Conservation (phyloP, 2,329 filamentous ascomycete species). For the Beauveria pseudobassiana region DNA sequence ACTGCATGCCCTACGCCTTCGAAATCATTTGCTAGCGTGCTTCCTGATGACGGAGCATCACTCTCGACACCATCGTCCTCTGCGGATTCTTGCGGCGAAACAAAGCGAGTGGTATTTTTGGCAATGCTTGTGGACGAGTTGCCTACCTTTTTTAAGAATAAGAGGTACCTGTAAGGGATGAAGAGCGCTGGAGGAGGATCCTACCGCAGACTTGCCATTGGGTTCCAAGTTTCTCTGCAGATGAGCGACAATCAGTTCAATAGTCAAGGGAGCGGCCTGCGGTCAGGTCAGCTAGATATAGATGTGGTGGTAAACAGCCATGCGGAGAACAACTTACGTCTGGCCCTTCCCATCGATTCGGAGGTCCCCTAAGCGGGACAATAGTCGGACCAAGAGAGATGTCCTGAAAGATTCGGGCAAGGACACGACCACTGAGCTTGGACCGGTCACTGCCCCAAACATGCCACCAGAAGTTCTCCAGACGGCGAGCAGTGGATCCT, state of each 20-base stretch:
- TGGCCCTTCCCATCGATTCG: constrained; percentile 45
- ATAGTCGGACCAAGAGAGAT: constrained; percentile 52
- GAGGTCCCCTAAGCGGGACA: constrained; percentile 46
- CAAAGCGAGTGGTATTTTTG: constrained; percentile 54
- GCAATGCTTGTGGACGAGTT: constrained; percentile 45
- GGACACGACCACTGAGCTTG: constrained; percentile 41
- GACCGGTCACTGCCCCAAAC: constrained; percentile 53
- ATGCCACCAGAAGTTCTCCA: constrained; percentile 62
- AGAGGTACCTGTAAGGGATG: constrained; percentile 45
- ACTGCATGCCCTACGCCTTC: constrained; percentile 13
- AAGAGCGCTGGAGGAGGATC: constrained; percentile 34
- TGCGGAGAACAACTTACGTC: constrained; percentile 30
- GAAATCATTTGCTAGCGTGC: constrained; percentile 26
- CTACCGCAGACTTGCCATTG: not conserved
- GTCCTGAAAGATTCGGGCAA: constrained; percentile 49
- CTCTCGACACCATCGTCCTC: constrained; percentile 29
- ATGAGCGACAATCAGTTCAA: constrained; percentile 19
- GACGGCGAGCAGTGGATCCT: constrained; percentile 53
- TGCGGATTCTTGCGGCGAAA: constrained; percentile 44
- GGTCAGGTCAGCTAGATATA: constrained; percentile 9
- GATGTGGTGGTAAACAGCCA: constrained; percentile 2
- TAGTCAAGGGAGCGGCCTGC: constrained; percentile 23
- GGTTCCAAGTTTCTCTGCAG: constrained; percentile 14
- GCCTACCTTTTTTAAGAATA: constrained; percentile 51
- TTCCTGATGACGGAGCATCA: constrained; percentile 25